phyloP scores from a whole-genome alignment of 2,329 filamentous ascomycete species.

The Myriosclerotinia curreyana region DNA sequence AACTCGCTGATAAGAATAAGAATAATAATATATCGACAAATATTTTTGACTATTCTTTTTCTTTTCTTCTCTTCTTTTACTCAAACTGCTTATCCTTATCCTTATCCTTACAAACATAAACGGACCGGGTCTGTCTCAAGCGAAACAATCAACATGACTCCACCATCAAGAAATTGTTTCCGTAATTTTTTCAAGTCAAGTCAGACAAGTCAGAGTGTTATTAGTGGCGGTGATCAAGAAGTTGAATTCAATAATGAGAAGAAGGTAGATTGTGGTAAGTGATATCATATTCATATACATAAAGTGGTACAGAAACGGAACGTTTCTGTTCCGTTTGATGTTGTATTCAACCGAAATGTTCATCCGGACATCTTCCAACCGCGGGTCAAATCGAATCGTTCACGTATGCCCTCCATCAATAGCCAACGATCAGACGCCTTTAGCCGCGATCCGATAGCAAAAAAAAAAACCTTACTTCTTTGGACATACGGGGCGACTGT shows the following conservation, averaged over 20 bases:
- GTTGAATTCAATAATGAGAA: not conserved
- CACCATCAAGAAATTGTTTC: constrained; percentile 9
- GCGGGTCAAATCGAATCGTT: not conserved
- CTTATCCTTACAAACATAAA: not conserved
- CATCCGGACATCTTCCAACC: not conserved
- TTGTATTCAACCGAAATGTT: not conserved
- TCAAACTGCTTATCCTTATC: not conserved
- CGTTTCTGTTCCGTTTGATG: not conserved
- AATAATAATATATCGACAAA: not conserved
- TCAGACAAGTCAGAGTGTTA: not conserved
- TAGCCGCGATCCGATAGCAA: constrained; percentile 13
- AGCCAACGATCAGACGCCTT: constrained; percentile 16
- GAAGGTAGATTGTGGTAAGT: not conserved
- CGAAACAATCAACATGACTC: not conserved
- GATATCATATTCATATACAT: not conserved
- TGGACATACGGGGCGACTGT: not conserved
- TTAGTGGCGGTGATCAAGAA: not conserved
- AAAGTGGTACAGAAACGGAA: not conserved
- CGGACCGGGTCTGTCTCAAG: not conserved
- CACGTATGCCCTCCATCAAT: not conserved
- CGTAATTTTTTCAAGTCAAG: not conserved
- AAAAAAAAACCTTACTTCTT: not conserved
- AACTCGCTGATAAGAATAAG: too few species aligned
- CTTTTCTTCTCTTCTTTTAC: not conserved
- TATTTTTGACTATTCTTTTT: not conserved